A percentile compares a stretch with the other conserved stretches of the same genome.
These are phyloP conservation scores for Sphaerosporella brunnea DNA, from an alignment of 495 filamentous ascomycete species.

Conservation along the genomic window DNA sequence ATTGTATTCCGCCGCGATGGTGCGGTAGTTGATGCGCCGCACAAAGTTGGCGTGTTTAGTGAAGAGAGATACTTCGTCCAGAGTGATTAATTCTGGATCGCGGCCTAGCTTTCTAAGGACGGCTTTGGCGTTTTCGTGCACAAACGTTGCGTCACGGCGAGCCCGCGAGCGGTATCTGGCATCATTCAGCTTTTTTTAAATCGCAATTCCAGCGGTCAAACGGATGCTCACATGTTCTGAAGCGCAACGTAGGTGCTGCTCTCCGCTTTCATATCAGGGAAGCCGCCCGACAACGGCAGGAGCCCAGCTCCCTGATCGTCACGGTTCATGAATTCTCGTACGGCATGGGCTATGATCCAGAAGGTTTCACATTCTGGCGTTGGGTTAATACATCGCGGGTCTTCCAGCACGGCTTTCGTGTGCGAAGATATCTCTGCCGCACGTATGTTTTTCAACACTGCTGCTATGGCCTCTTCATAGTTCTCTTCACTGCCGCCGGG, in stretches of 20 bases:
- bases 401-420: conserved; percentile 60
- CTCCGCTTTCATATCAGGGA: conserved; percentile 97
- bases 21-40: conserved; percentile 56
- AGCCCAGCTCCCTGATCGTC: conserved; percentile 35
- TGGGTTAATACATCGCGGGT: conserved; percentile 38
- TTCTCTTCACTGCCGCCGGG: conserved; percentile 91
- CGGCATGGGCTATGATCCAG: conserved; percentile 77
- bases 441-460: conserved; percentile 68
- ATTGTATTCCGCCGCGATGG: conserved; percentile 30
- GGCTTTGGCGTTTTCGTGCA: conserved; percentile 47
- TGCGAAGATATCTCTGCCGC: conserved; percentile 46
- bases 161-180: conserved; percentile 67
- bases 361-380: conserved; percentile 36
- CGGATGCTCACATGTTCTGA: conserved; percentile 46
- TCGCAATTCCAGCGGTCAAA: too few relatives aligned
- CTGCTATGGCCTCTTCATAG: conserved; percentile 77
- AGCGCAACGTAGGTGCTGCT: conserved; percentile 79
- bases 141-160: conserved; percentile 58
- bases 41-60: conserved; percentile 92
- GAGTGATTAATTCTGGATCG: conserved; percentile 33
- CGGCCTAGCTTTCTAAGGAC: conserved; percentile 39
- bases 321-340: conserved; percentile 52
- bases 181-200: too few relatives aligned
- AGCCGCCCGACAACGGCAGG: conserved; percentile 67
- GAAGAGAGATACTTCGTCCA: conserved; percentile 74